Conservation (phyloP, 129 eudicot species). For the Glebionis coronaria region DNA sequence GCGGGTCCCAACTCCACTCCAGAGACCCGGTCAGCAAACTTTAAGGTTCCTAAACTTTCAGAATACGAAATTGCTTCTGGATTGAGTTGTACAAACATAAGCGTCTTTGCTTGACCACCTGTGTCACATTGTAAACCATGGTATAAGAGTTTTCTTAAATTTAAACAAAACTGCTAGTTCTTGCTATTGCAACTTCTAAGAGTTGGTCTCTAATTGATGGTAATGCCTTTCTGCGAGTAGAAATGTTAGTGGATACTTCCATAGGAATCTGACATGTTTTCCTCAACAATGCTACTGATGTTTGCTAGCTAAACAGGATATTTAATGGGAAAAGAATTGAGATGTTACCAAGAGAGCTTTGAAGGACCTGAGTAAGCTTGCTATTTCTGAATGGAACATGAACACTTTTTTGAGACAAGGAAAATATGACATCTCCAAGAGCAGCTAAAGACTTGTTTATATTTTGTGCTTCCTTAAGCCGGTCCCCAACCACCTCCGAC, state of each 20-base stretch:
- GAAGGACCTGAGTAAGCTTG: slow-evolving; percentile 99
- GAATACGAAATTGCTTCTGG: slow-evolving; percentile 61
- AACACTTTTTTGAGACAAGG: slow-evolving; percentile 68
- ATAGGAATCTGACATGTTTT: too few relatives aligned
- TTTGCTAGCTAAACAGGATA: background rate
- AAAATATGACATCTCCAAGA: slow-evolving; percentile 85
- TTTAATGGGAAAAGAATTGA: background rate
- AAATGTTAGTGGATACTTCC: too few relatives aligned
- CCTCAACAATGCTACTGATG: too few relatives aligned
- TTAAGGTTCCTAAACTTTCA: slow-evolving; percentile 80
- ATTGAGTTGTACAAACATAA: slow-evolving; percentile 92
- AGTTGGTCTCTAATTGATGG: too few relatives aligned
- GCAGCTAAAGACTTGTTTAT: slow-evolving; percentile 96
- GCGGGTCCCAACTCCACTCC: slow-evolving; percentile 99
- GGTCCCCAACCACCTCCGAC: slow-evolving; percentile 86
- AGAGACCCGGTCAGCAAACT: slow-evolving; percentile 98
- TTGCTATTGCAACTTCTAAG: too few relatives aligned
- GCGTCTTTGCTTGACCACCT: slow-evolving; percentile 99
- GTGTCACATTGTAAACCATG: slow-evolving; percentile 16
- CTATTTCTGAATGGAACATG: slow-evolving; percentile 97
- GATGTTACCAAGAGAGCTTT: slow-evolving; percentile 72
- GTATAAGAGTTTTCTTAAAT: background rate
- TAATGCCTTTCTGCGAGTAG: too few relatives aligned
- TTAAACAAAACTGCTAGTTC: too few relatives aligned
- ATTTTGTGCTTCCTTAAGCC: slow-evolving; percentile 93